Evolutionary conservation across 2,329 filamentous ascomycete species (phyloP).

Genomic region (Cordyceps cicadae): DNA sequence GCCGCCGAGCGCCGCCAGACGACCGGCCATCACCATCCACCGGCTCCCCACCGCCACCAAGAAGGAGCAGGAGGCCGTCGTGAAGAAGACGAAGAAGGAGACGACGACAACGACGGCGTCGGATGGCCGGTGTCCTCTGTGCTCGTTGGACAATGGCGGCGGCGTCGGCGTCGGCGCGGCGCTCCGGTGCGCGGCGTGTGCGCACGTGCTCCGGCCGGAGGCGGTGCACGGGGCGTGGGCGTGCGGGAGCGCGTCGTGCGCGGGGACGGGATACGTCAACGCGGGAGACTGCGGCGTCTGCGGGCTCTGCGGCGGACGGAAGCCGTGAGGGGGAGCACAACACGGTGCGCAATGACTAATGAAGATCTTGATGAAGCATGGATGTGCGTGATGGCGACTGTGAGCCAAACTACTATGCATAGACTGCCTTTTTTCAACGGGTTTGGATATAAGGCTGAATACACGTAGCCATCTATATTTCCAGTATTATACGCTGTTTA

Average conservation of each 20-base stretch:
- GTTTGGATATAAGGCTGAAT: neutral
- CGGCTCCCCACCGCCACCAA: neutral
- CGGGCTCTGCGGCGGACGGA: slow-evolving; percentile 53
- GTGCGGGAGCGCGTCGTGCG: slow-evolving; percentile 50
- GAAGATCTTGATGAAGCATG: neutral
- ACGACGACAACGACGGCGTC: neutral
- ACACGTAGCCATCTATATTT: neutral
- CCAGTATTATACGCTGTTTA: neutral
- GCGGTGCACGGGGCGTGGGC: slow-evolving; percentile 53
- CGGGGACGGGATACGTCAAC: slow-evolving; percentile 54
- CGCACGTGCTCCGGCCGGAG: slow-evolving; percentile 54
- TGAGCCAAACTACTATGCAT: neutral
- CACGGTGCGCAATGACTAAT: neutral
- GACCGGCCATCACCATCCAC: neutral
- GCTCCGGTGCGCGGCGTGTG: slow-evolving; percentile 59
- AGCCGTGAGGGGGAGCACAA: neutral
- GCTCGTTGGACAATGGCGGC: slow-evolving; percentile 57
- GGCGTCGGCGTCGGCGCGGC: slow-evolving; percentile 31
- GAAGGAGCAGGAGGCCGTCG: too few species aligned
- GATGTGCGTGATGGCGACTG: neutral
- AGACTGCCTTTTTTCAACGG: neutral
- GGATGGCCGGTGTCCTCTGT: slow-evolving; percentile 45
- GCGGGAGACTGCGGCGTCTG: slow-evolving; percentile 61
- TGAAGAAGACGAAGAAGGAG: neutral
- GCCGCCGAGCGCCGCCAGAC: neutral